Conservation (phyloP, 805 yeast species). For the Hemisphaericaspora nanyangensis region DNA sequence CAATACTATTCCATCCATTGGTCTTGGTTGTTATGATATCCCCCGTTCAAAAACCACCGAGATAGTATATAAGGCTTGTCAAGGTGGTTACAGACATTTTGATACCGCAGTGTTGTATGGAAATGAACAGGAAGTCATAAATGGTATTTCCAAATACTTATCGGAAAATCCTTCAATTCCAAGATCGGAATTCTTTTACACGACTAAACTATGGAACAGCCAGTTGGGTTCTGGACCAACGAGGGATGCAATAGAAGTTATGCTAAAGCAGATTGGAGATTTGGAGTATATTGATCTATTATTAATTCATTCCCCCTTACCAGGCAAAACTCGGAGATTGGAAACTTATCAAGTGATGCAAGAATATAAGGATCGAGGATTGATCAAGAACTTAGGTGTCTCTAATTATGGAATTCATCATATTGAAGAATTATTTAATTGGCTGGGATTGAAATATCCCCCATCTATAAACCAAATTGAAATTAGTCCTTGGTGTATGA, state of each 20-base stretch:
- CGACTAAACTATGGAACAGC: slow-evolving; percentile 72
- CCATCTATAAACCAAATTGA: slow-evolving; percentile 53
- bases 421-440: slow-evolving; percentile 47
- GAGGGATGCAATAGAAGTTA: slow-evolving; percentile 49
- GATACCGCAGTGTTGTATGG: slow-evolving; percentile 73
- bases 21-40: slow-evolving; percentile 48
- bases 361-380: slow-evolving; percentile 49
- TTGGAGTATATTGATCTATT: slow-evolving; percentile 70
- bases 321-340: slow-evolving; percentile 38
- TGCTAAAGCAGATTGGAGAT: slow-evolving; percentile 43
- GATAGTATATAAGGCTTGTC: slow-evolving; percentile 55
- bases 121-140: slow-evolving; percentile 66
- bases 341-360: slow-evolving; percentile 55
- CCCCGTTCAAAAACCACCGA: slow-evolving; percentile 28
- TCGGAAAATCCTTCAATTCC: slow-evolving; percentile 25
- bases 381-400: slow-evolving; percentile 54
- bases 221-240: slow-evolving; percentile 60
- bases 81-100: slow-evolving; percentile 65
- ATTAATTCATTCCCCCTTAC: slow-evolving; percentile 58
- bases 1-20: slow-evolving; percentile 41
- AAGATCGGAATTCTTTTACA: slow-evolving; percentile 38
- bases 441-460: slow-evolving; percentile 39
- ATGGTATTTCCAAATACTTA: slow-evolving; percentile 48
- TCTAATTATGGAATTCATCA: slow-evolving; percentile 60
- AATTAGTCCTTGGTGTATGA: slow-evolving; percentile 46